Conservation (phyloP, 805 yeast genomes). For the Barnettozyma californica region DNA sequence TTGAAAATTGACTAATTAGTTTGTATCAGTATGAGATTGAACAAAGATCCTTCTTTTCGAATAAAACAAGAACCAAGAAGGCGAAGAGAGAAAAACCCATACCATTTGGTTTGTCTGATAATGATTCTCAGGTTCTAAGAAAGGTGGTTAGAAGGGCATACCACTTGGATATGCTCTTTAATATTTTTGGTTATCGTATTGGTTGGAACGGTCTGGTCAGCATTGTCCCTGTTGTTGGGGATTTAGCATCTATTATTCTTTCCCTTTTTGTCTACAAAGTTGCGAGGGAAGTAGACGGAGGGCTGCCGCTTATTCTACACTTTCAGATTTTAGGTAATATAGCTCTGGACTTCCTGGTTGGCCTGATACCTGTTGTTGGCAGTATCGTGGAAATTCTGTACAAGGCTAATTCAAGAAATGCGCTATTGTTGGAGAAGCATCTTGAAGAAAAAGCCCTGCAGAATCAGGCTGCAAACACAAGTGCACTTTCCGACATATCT, state of each 20-base stretch:
- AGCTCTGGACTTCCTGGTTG: slow-evolving; percentile 60
- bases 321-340: slow-evolving; percentile 55
- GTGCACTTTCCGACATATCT: background rate
- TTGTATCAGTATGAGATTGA: slow-evolving; percentile 18
- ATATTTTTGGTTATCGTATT: slow-evolving; percentile 50
- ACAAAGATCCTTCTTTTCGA: slow-evolving; percentile 18
- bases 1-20: background rate
- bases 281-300: slow-evolving; percentile 54
- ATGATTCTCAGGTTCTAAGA: slow-evolving; percentile 46
- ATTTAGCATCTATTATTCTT: slow-evolving; percentile 45
- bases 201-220: slow-evolving; percentile 72
- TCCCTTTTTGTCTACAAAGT: slow-evolving; percentile 39
- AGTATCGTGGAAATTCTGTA: slow-evolving; percentile 62
- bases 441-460: slow-evolving; percentile 28
- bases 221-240: slow-evolving; percentile 65
- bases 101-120: slow-evolving; percentile 51
- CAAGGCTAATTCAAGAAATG: slow-evolving; percentile 74
- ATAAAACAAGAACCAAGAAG: slow-evolving; percentile 16
- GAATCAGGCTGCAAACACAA: background rate
- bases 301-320: slow-evolving; percentile 53
- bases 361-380: slow-evolving; percentile 77
- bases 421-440: slow-evolving; percentile 54
- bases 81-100: slow-evolving; percentile 29
- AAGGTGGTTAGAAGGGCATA: slow-evolving; percentile 57
- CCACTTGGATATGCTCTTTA: slow-evolving; percentile 61